These are phyloP conservation scores for Andrographis paniculata DNA, from an alignment of 305 asterid species.

Conservation along the genomic window DNA sequence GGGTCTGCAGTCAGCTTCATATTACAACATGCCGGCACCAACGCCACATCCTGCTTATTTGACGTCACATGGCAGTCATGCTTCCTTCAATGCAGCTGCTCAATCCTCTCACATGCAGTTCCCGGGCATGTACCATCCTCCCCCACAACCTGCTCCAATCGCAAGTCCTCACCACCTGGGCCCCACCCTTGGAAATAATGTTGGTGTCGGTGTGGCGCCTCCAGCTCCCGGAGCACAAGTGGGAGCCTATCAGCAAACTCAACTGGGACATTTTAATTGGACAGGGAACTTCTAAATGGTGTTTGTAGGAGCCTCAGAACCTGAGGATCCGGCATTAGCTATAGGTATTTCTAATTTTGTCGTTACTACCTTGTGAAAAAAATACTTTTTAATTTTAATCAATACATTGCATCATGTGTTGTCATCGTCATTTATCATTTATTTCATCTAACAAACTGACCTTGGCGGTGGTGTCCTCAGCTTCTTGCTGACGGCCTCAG, in stretches of 20 bases:
- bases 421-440: conserved; percentile 19
- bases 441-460: too few species aligned
- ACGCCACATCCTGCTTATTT: conserved; percentile 77
- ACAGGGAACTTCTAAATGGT: conserved; percentile 65
- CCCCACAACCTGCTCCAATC: conserved; percentile 61
- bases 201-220: conserved; percentile 74
- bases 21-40: conserved; percentile 85
- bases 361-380: conserved; percentile 39
- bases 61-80: conserved; percentile 78
- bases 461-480: too few species aligned
- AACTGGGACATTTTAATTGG: conserved; percentile 87
- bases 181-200: conserved; percentile 65
- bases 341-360: conserved; percentile 27
- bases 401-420: conserved; percentile 37
- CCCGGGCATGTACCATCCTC: conserved; percentile 73
- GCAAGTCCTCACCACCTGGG: conserved; percentile 81
- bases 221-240: conserved; percentile 79
- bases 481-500: too few species aligned
- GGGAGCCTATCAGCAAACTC: conserved; percentile 90
- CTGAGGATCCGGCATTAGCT: conserved; percentile 22
- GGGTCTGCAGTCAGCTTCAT: conserved; percentile 67
- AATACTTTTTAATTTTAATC: conserved; percentile 28
- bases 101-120: conserved; percentile 96
- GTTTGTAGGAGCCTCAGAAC: conserved; percentile 24
- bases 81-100: conserved; percentile 66